Percentiles rank a stretch among this genome's conserved stretches.
Conservation (phyloP, 768 basidiomycete species). For the Lactarius sanguifluus region DNA sequence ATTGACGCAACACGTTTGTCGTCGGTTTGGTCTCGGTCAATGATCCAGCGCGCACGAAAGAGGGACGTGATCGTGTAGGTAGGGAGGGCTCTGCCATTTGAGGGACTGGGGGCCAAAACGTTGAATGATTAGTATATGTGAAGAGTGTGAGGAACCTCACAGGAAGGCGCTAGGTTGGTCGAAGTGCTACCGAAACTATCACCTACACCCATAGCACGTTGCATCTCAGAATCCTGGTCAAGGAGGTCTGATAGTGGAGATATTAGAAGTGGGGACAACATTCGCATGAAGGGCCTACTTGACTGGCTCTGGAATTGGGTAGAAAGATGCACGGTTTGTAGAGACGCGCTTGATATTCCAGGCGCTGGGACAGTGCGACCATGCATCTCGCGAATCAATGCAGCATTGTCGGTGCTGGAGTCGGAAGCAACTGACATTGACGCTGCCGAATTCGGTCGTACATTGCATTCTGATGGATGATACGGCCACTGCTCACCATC, state of each 20-base stretch:
- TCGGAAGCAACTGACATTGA: constrained; percentile 24
- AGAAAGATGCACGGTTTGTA: constrained; percentile 29
- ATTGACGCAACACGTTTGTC: constrained; percentile 20
- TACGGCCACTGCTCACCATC: constrained; percentile 13
- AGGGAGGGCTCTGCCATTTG: constrained; percentile 17
- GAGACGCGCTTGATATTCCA: constrained; percentile 17
- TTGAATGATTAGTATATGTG: background rate
- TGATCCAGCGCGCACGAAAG: constrained; percentile 26
- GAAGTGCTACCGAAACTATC: constrained; percentile 28
- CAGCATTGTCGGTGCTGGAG: constrained; percentile 19
- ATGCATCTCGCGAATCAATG: constrained; percentile 22
- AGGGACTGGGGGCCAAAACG: constrained; percentile 9
- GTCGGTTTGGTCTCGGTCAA: constrained; percentile 25
- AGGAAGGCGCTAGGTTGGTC: constrained; percentile 17
- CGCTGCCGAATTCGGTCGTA: constrained; percentile 11
- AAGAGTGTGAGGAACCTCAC: constrained; percentile 12
- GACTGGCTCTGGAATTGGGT: constrained; percentile 26
- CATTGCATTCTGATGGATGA: background rate
- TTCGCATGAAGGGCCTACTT: constrained; percentile 10
- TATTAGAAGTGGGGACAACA: background rate
- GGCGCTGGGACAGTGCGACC: background rate
- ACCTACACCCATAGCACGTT: constrained; percentile 26
- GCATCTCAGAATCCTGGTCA: constrained; percentile 31
- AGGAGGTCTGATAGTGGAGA: constrained; percentile 25
- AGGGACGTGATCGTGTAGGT: constrained; percentile 19